A percentile compares a stretch with the other conserved stretches of the same genome.
These are phyloP conservation scores for Sordariomycetes sp. DNA, from an alignment of 2,329 filamentous ascomycete genomes.

Conservation along the genomic window DNA sequence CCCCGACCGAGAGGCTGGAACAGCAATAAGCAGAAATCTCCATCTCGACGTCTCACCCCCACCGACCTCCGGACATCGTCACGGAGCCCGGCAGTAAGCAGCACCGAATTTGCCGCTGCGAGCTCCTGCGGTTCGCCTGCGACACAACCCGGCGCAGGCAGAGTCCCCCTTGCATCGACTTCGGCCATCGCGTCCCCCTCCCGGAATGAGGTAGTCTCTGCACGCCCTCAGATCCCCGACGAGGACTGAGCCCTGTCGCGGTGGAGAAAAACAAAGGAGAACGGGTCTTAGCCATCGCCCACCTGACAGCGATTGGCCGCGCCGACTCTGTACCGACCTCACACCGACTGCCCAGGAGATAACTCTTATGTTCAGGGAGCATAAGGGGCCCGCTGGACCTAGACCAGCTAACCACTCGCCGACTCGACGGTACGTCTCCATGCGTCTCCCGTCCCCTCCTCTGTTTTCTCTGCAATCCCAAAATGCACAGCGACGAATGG, in stretches of 20 bases:
- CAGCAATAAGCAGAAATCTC: conserved; percentile 1
- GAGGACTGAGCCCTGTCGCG: conserved; percentile 33
- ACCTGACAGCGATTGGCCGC: not conserved
- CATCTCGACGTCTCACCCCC: not conserved
- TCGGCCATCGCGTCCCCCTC: conserved; percentile 3
- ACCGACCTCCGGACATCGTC: not conserved
- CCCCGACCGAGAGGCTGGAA: not conserved
- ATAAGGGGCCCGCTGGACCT: conserved; percentile 43
- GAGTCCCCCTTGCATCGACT: conserved; percentile 4
- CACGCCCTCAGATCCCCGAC: conserved; percentile 45
- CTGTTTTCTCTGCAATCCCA: conserved; percentile 4
- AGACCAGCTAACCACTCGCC: conserved; percentile 44
- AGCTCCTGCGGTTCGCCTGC: not conserved
- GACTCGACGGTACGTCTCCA: conserved; percentile 29
- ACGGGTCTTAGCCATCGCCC: not conserved
- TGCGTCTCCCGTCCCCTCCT: not conserved
- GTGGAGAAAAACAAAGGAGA: conserved; percentile 2
- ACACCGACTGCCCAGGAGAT: not conserved
- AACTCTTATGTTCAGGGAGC: conserved; percentile 34
- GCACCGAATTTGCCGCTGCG: not conserved
- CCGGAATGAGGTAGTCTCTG: conserved; percentile 46
- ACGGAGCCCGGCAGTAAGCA: not conserved
- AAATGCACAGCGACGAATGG: not conserved
- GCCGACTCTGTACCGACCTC: not conserved
- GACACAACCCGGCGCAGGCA: not conserved